Percentiles rank a stretch among this genome's conserved stretches.
These are phyloP conservation scores for Candida odintsovae DNA, from an alignment of 805 yeast genomes.

Conservation along the genomic window DNA sequence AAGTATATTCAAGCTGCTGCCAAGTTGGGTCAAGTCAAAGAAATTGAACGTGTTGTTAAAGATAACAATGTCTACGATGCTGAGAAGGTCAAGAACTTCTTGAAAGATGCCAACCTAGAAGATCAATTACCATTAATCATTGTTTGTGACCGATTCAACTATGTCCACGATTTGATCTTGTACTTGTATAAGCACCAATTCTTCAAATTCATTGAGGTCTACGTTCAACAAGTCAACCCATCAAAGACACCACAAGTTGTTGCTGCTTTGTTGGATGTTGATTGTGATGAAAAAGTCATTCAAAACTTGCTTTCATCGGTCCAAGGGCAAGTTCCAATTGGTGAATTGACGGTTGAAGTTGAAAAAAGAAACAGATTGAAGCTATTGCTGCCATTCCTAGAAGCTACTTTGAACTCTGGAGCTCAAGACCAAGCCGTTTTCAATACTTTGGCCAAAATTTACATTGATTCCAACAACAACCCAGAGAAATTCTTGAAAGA, in stretches of 20 bases:
- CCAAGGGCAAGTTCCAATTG: conserved; percentile 90
- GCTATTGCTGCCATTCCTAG: conserved; percentile 87
- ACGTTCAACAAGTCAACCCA: conserved; percentile 97
- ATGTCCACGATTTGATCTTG: conserved; percentile 88
- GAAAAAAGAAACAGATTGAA: conserved; percentile 95
- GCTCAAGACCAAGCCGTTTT: conserved; percentile 85
- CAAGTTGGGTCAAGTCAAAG: conserved; percentile 81
- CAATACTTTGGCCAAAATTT: conserved; percentile 94
- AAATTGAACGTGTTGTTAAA: conserved; percentile 92
- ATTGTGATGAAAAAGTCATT: conserved; percentile 88
- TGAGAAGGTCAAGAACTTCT: conserved; percentile 94
- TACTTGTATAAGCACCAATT: conserved; percentile 93
- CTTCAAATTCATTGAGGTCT: conserved; percentile 95
- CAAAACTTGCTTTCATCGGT: conserved; percentile 77
- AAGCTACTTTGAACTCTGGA: conserved; percentile 79
- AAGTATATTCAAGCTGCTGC: conserved; percentile 96
- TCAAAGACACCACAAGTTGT: conserved; percentile 93
- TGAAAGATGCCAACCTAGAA: conserved; percentile 88
- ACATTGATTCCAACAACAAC: conserved; percentile 94
- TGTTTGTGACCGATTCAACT: conserved; percentile 89
- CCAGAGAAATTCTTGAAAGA: conserved; percentile 96
- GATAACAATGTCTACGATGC: conserved; percentile 94
- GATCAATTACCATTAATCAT: conserved; percentile 96
- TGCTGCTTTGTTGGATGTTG: conserved; percentile 95
- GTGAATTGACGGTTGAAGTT: conserved; percentile 84